A percentile compares a stretch with the other conserved stretches of the same genome.
phyloP scores from a whole-genome alignment of 192 early-diverging fungal genomes.

The Gaertneriomyces sp. region DNA sequence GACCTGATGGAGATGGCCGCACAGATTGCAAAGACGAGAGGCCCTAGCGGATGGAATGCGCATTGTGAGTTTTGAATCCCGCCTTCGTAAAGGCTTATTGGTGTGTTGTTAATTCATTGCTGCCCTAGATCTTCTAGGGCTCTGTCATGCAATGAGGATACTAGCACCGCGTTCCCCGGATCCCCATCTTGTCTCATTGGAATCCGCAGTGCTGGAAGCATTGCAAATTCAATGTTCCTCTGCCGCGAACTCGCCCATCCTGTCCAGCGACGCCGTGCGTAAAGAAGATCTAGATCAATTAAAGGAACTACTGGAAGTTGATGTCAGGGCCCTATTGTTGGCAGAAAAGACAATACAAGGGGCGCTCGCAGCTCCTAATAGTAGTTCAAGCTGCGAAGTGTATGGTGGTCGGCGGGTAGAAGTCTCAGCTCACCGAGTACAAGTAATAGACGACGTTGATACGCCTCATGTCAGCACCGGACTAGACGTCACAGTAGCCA shows the following conservation, averaged over 20 bases:
- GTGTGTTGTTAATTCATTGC: not conserved
- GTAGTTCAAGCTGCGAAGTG: no score
- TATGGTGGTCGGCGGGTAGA: no score
- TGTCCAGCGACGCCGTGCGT: not conserved
- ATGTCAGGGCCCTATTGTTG: slow-evolving; percentile 1
- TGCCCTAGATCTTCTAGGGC: slow-evolving; percentile 14
- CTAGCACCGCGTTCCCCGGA: slow-evolving; percentile 22
- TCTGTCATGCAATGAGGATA: slow-evolving; percentile 20
- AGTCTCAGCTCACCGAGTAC: no score
- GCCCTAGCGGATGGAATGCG: slow-evolving; percentile 39
- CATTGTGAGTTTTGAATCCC: slow-evolving; percentile 23
- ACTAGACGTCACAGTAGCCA: no score
- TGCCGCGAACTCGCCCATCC: not conserved
- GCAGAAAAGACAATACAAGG: slow-evolving; percentile 1
- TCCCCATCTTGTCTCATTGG: slow-evolving; percentile 10
- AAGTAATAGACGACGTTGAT: no score
- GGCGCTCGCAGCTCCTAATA: no score
- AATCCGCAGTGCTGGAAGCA: slow-evolving; percentile 9
- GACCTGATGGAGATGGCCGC: slow-evolving; percentile 56
- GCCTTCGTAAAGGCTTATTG: not conserved
- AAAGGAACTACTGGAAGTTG: not conserved
- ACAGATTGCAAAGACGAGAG: slow-evolving; percentile 61
- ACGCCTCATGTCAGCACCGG: no score
- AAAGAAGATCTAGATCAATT: slow-evolving; percentile 10
- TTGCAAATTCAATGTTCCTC: not conserved